Conservation (phyloP, 1,139 yeast species). For the Insectozyma bohioensis region DNA sequence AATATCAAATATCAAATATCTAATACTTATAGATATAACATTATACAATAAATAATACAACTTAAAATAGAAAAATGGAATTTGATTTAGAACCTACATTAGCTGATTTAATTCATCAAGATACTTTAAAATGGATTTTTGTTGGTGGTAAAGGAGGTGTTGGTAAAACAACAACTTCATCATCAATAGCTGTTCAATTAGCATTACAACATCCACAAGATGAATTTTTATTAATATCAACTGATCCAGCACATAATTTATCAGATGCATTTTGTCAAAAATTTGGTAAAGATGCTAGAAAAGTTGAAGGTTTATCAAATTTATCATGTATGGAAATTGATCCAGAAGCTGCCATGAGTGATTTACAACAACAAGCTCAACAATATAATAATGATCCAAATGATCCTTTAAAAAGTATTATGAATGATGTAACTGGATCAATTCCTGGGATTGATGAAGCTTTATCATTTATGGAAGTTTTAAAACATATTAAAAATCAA, state of each 20-base stretch:
- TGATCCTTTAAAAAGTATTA: slow-evolving; percentile 64
- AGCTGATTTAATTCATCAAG: slow-evolving; percentile 62
- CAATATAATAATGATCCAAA: slow-evolving; percentile 58
- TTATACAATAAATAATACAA: no score
- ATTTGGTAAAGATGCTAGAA: slow-evolving; percentile 93
- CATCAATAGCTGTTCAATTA: slow-evolving; percentile 89
- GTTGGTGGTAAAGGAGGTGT: slow-evolving; percentile 99
- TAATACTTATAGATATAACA: no score
- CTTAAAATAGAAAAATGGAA: no score
- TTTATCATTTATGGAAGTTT: slow-evolving; percentile 92
- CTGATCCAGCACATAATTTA: slow-evolving; percentile 97
- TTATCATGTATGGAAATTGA: slow-evolving; percentile 98
- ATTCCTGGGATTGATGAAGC: slow-evolving; percentile 99
- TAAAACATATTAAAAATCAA: slow-evolving; percentile 92
- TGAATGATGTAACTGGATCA: slow-evolving; percentile 91
- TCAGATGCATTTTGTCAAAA: slow-evolving; percentile 98
- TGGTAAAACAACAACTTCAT: slow-evolving; percentile 96
- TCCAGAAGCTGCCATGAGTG: slow-evolving; percentile 92
- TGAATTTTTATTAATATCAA: slow-evolving; percentile 84
- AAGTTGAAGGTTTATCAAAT: slow-evolving; percentile 84
- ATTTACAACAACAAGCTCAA: slow-evolving; percentile 65
- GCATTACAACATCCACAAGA: slow-evolving; percentile 79
- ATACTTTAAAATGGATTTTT: slow-evolving; percentile 88
- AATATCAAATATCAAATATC: no score
- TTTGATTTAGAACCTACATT: slow-evolving; percentile 65